Evolutionary conservation across 768 basidiomycete species (phyloP).

Genomic region (Phylloporus scabripes): DNA sequence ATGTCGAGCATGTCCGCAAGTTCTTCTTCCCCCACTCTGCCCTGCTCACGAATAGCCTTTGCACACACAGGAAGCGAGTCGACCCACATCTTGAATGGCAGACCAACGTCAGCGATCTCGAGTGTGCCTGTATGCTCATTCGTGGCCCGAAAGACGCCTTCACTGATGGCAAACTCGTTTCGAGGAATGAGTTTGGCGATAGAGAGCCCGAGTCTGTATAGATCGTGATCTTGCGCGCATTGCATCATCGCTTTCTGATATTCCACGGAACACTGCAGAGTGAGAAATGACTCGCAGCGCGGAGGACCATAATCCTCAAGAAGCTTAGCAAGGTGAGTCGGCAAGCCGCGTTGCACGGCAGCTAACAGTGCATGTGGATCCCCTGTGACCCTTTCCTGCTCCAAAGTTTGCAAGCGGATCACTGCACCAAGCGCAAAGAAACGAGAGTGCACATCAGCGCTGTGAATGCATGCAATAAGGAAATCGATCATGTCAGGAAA

Average conservation of each 20-base stretch:
- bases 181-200: slow-evolving; percentile 45
- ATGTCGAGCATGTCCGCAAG: slow-evolving; percentile 58
- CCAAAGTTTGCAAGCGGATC: slow-evolving; percentile 42
- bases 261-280: slow-evolving; percentile 35
- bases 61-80: slow-evolving; percentile 57
- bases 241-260: slow-evolving; percentile 51
- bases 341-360: slow-evolving; percentile 41
- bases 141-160: slow-evolving; percentile 46
- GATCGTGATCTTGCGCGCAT: slow-evolving; percentile 40
- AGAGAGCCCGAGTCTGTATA: slow-evolving; percentile 45
- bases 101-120: slow-evolving; percentile 40
- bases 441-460: slow-evolving; percentile 48
- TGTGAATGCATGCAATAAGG: slow-evolving; percentile 46
- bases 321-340: slow-evolving; percentile 40
- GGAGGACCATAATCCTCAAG: slow-evolving; percentile 44
- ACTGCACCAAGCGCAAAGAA: slow-evolving; percentile 47
- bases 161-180: slow-evolving; percentile 54
- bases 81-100: slow-evolving; percentile 54
- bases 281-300: slow-evolving; percentile 43
- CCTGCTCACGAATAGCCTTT: slow-evolving; percentile 42
- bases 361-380: slow-evolving; percentile 46
- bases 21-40: slow-evolving; percentile 39
- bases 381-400: slow-evolving; percentile 36
- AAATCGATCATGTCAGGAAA: slow-evolving; percentile 41
- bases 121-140: slow-evolving; percentile 38